Base-by-base conservation (phyloP, 805 yeast species). In the Henningerozyma blattae region DNA sequence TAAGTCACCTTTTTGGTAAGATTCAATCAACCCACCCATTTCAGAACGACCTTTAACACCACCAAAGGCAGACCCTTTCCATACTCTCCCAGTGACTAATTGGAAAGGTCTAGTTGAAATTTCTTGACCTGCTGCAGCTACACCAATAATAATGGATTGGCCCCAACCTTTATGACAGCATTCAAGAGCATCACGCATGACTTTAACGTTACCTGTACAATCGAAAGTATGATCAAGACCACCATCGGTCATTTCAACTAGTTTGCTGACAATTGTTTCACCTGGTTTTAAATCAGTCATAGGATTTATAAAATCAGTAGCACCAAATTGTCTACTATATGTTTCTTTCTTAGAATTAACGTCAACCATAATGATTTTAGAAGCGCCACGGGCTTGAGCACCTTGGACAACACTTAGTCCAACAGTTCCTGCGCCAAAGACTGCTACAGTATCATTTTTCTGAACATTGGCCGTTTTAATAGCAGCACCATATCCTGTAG, bases 91-190 rank as follows among this genome's bases (percentile, higher is more conserved):
- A 28, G 97, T 91, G 44, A 91, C 97, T 61, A 91, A 75, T 68
- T 89, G 97, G 83, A 91, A 91, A 41, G 99, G 98, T 64, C 97
- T 77, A 31, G 97, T 91, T 38, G 94, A 64, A 44, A 93, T 87
- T 65, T 91, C 97, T 64, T 86, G 70, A 45, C 98, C 99, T 27
- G 96, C 94, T 46, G 95, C 94, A 31, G 98, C 99, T 47, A 91
- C 99, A 60, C 98, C 98, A 56, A 91, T 91, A 51, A 91, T 68
- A 48, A 89, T 72, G 16, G 95, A 85, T 55, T 78, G 75, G 62
- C 99, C 99, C 96, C 98, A 91, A 45, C 99, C 99, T 64, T 87
- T 89, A 68, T 91, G 97, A 60, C 95, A 86, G 16, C 94, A 83
- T 68, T 91, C 97, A 45, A 91, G 70, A 19, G 98, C 98, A 54